Conservation (phyloP, 768 basidiomycete genomes). For the Amanita jacksonii region DNA sequence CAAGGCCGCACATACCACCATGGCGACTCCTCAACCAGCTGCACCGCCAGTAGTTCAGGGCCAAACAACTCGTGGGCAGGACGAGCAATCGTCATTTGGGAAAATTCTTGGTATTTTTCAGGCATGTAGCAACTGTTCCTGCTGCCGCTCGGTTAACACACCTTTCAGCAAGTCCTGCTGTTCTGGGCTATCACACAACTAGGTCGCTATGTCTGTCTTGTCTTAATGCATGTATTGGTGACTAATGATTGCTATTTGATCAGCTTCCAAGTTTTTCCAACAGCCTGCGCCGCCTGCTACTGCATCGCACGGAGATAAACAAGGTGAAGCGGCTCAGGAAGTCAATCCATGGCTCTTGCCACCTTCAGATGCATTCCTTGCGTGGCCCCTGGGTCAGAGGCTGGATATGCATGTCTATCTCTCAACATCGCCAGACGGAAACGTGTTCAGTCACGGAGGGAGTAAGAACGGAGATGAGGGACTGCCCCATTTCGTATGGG, state of each 20-base stretch:
- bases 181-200: slow-evolving; percentile 60
- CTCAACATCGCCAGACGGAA: slow-evolving; percentile 52
- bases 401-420: slow-evolving; percentile 69
- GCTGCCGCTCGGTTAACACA: background rate
- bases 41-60: background rate
- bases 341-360: slow-evolving; percentile 41
- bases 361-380: slow-evolving; percentile 42
- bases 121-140: slow-evolving; percentile 7
- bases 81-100: slow-evolving; percentile 14
- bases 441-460: slow-evolving; percentile 51
- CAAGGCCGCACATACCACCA: background rate
- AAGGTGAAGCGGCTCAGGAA: slow-evolving; percentile 19
- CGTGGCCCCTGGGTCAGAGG: slow-evolving; percentile 51
- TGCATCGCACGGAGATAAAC: background rate
- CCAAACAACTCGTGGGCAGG: slow-evolving; percentile 8
- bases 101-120: slow-evolving; percentile 16
- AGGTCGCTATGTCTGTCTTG: slow-evolving; percentile 25
- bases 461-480: slow-evolving; percentile 36
- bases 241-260: background rate
- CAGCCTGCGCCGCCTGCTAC: slow-evolving; percentile 21
- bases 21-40: slow-evolving; percentile 1
- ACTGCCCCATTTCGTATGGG: slow-evolving; percentile 67
- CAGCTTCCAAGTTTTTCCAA: slow-evolving; percentile 39
- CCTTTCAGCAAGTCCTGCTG: slow-evolving; percentile 54
- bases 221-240: slow-evolving; percentile 2